Conservation (phyloP, 805 yeast genomes). For the Candida manassasensis region DNA sequence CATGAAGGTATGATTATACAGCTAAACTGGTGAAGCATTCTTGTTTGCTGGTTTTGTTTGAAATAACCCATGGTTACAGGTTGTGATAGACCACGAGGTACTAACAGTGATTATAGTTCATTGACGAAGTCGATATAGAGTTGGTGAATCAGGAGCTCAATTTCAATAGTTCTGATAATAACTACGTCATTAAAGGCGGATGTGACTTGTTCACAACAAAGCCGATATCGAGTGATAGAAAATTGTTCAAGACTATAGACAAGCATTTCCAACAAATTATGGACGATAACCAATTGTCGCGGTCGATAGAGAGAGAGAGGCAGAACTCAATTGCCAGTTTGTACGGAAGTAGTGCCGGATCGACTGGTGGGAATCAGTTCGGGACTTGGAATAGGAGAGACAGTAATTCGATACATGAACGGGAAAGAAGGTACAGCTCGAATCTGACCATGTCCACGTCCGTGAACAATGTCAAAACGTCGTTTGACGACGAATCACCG, state of each 20-base stretch:
- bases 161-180: conserved; percentile 47
- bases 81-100: conserved; percentile 7
- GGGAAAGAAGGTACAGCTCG: conserved; percentile 25
- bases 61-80: no score
- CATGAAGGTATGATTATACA: conserved; percentile 15
- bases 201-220: conserved; percentile 94
- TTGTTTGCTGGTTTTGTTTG: no score
- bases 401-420: conserved; percentile 18
- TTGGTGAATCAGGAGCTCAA: conserved; percentile 80
- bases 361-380: conserved; percentile 14
- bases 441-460: conserved; percentile 8
- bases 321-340: conserved; percentile 32
- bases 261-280: conserved; percentile 61
- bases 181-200: conserved; percentile 66
- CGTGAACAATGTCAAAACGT: conserved; percentile 11
- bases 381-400: conserved; percentile 14
- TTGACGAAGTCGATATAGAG: conserved; percentile 92
- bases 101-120: conserved; percentile 51
- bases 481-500: conserved; percentile 50
- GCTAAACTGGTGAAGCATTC: no score
- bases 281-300: conserved; percentile 40
- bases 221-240: conserved; percentile 85
- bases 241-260: conserved; percentile 82
- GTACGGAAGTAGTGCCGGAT: conserved; percentile 36
- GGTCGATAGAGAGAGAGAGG: conserved; percentile 35